Evolutionary conservation across 768 basidiomycete species (phyloP), one percentile per base, ranked within the genome.

Genomic region (Macrolepiota albuminosa): DNA sequence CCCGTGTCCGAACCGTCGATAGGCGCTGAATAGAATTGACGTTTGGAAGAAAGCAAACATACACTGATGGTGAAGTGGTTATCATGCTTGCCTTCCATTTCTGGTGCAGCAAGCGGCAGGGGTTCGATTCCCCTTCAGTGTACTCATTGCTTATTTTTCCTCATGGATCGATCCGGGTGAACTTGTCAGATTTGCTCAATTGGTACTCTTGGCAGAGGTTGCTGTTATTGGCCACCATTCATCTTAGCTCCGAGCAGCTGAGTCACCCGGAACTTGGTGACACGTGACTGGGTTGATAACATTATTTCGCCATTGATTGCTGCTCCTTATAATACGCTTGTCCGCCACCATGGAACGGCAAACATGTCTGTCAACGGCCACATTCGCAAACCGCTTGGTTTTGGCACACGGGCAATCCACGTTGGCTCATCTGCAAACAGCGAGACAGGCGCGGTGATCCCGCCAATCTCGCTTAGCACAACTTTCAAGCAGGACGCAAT

Each of bases 51-150:
- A 21, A 29, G 1, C 1, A 4, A 37, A 11, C 36, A 37, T 6
- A 66, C 68, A 66, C 77, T 76, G 78, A 86, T 89, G 88, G 88
- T 89, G 88, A 89, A 89, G 85, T 81, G 87, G 88, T 88, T 89
- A 89, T 89, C 87, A 89, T 90, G 87, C 88, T 89, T 89, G 87
- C 86, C 88, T 89, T 89, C 88, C 87, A 89, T n/a, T n/a, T 7
- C 3, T 10, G 16, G n/a, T 21, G n/a, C 42, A 72, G 70, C 70
- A 72, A 72, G 77, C 77, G 78, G 78, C 76, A 78, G 75, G 77
- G 78, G 78, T 78, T 78, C 77, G 78, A 78, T 77, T 78, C 78
- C 78, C 77, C 75, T 79, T 78, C 70, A 69, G 76, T 70, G 70
- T 70, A 71, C 29, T 29, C 1, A 29, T 4, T 29, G 1, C 29